phyloP scores from a whole-genome alignment of 768 basidiomycete species.

The Pleurotus tuber-regium region DNA sequence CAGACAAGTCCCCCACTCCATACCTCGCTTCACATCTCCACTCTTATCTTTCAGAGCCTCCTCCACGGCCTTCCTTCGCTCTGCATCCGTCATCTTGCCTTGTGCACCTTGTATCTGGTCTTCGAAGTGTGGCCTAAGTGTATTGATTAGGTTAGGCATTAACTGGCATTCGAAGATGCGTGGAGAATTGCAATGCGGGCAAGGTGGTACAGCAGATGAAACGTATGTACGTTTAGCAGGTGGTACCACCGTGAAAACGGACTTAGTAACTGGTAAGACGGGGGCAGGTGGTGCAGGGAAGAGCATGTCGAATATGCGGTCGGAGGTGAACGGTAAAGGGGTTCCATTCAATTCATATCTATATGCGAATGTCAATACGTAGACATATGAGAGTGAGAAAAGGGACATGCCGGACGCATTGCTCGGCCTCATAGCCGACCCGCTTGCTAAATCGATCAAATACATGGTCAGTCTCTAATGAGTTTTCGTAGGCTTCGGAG shows the following conservation, averaged over 20 bases:
- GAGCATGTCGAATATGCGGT: constrained; percentile 66
- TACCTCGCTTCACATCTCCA: constrained; percentile 51
- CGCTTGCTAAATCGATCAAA: constrained; percentile 85
- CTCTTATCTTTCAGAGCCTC: constrained; percentile 45
- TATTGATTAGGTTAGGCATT: constrained; percentile 90
- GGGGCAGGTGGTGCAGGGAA: constrained; percentile 57
- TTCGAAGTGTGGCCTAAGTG: constrained; percentile 39
- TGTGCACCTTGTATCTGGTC: constrained; percentile 19
- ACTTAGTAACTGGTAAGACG: constrained; percentile 55
- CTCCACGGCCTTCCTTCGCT: constrained; percentile 63
- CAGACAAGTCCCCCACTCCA: constrained; percentile 95
- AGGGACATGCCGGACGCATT: constrained; percentile 77
- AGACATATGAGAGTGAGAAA: not conserved
- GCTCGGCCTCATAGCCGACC: constrained; percentile 67
- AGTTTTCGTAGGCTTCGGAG: constrained; percentile 79
- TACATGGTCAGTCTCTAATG: constrained; percentile 73
- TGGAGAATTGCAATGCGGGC: constrained; percentile 61
- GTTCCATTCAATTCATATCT: constrained; percentile 88
- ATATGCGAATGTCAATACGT: constrained; percentile 11
- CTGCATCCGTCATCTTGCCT: constrained; percentile 57
- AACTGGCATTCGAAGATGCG: constrained; percentile 92
- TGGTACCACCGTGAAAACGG: constrained; percentile 54
- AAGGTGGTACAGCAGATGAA: constrained; percentile 53
- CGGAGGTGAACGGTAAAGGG: constrained; percentile 85
- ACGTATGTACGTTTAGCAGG: constrained; percentile 52